A percentile compares a stretch with the other conserved stretches of the same genome.
Evolutionary conservation across 176 grass and related monocot genomes (phyloP).

Genomic region (Hordeum marinum): DNA sequence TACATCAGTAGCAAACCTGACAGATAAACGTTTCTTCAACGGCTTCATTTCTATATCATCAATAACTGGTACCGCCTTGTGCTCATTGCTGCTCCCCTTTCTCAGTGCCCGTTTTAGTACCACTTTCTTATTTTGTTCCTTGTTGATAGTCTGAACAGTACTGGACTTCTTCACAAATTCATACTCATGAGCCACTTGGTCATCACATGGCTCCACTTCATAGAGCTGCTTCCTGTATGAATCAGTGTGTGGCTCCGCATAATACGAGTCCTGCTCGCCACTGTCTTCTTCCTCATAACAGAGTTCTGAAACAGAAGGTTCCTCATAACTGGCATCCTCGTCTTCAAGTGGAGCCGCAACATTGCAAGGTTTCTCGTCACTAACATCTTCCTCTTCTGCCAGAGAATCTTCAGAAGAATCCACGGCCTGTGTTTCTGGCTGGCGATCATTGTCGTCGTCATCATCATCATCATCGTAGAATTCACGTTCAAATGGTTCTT

Average conservation of each 20-base stretch:
- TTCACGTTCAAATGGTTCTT: conserved; percentile 33
- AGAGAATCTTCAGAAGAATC: conserved; percentile 14
- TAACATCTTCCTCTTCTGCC: conserved; percentile 16
- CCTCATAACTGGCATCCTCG: conserved; percentile 18
- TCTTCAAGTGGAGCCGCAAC: neutral
- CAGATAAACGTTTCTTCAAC: conserved; percentile 26
- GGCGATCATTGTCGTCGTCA: neutral
- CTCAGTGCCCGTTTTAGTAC: conserved; percentile 4
- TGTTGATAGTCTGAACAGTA: neutral
- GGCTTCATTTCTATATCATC: conserved; percentile 12
- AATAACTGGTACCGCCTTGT: neutral
- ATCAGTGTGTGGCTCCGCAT: neutral
- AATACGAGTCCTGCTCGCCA: neutral
- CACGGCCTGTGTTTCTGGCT: neutral
- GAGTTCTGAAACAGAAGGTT: conserved; percentile 16
- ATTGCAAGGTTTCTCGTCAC: neutral
- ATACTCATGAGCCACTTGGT: neutral
- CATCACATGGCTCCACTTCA: conserved; percentile 14
- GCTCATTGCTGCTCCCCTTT: neutral
- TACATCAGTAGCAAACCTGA: conserved; percentile 38
- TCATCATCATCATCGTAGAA: conserved; percentile 23
- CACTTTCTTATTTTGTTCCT: conserved; percentile 3
- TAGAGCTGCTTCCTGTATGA: neutral
- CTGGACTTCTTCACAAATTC: neutral
- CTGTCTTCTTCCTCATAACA: conserved; percentile 15